Percentiles rank a stretch among this genome's conserved stretches.
Evolutionary conservation across 73 alveolate species (phyloP).

Genomic region (Blepharisma stoltei): DNA sequence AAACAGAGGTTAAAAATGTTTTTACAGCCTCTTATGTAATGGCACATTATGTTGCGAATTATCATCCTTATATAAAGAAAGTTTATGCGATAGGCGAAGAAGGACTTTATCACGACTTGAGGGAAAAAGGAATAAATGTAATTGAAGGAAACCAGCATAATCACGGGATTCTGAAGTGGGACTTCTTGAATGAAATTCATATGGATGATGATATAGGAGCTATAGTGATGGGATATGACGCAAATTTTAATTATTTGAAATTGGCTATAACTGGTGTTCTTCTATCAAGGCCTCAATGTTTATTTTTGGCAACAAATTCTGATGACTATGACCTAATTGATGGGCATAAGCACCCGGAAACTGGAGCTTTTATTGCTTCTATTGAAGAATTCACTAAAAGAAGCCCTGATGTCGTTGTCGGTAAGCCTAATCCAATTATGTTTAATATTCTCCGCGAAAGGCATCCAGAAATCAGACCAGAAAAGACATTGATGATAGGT

Average conservation of each 20-base stretch:
- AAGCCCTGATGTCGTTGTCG: neutral
- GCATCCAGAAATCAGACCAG: neutral
- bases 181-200: neutral
- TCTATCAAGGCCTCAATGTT: neutral
- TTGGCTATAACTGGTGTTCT: constrained; percentile 19
- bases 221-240: constrained; percentile 16
- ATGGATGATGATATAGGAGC: constrained; percentile 30
- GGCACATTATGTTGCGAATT: constrained; percentile 7
- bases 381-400: neutral
- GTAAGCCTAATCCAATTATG: constrained; percentile 28
- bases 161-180: neutral
- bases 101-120: neutral
- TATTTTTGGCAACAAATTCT: constrained; percentile 14
- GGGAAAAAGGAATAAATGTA: neutral
- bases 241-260: constrained; percentile 4
- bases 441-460: neutral
- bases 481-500: constrained; percentile 20
- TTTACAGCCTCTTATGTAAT: constrained; percentile 20
- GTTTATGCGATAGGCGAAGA: constrained; percentile 10
- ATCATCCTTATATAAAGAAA: neutral
- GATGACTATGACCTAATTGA: constrained; percentile 21
- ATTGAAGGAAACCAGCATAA: neutral
- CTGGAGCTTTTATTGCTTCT: constrained; percentile 25
- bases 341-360: constrained; percentile 23
- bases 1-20: neutral